Base-by-base conservation (phyloP, 495 filamentous ascomycete species). In the Aspergillus sclerotioniger region DNA sequence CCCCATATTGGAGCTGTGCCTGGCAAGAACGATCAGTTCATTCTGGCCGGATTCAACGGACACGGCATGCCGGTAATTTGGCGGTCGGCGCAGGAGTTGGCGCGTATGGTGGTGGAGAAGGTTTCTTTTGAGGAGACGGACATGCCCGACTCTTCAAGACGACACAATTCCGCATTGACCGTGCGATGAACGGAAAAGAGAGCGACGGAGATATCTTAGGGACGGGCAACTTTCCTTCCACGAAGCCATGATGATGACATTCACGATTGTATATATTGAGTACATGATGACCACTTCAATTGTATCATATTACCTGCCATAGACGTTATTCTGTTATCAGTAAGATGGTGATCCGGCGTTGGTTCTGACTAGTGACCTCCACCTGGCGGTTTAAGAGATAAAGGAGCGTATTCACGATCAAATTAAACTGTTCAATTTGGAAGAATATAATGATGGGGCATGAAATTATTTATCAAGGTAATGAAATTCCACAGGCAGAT, bases 41-140 rank as follows among this genome's bases (percentile, higher is more conserved):
- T 85, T 15, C 54, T 77, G 37, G 79, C 80, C 1, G 80, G 80
- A 0, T 84, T 82, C 64, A 78, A 82, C 56, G 81, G 82, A 4
- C 77, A 78, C 59, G 82, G 82, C 0, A 85, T 83, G 80, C 68
- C 80, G 6, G 57, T 77, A 17, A 76, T 80, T 54, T 80, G 71
- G 57, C 61, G 75, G 0, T 60, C 69, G 0, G 71, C 73, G 8
- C 73, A 72, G 50, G 79, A 69, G 16, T 53, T 85, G 41, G 76
- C 75, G 16, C 66, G 69, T 46, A 83, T 85, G 76, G 55, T 83
- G 12, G 25, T 50, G 3, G 25, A 50, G 28, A 50, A 32, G 16
- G 16, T 50, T 13, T n/a, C 47, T 13, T 57, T 57, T 12, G 54
- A 57, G 32, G 8, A 51, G 32, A 57, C 54, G 45, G 31, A 32